Conservation (phyloP, 192 early-diverging fungal species). For the Coemansia sp. region DNA sequence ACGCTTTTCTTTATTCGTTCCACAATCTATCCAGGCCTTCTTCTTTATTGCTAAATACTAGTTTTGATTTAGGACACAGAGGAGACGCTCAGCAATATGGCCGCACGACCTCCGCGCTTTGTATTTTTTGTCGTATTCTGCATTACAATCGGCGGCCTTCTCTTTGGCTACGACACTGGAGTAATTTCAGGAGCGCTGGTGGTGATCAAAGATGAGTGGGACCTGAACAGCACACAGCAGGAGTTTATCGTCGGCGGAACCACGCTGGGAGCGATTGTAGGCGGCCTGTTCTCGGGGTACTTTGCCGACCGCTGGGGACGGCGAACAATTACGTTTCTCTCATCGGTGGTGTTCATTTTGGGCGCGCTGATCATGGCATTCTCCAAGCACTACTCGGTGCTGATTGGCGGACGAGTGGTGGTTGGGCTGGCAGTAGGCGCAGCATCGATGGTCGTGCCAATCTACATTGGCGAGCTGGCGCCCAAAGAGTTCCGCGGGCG, state of each 20-base stretch:
- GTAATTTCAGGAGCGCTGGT: constrained; percentile 54
- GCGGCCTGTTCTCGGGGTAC: constrained; percentile 65
- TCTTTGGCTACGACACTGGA: constrained; percentile 57
- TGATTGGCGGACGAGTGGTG: constrained; percentile 55
- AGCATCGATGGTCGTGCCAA: constrained; percentile 53
- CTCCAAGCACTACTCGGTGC: constrained; percentile 40
- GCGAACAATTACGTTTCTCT: constrained; percentile 45
- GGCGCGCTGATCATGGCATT: constrained; percentile 59
- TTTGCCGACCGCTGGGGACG: constrained; percentile 67
- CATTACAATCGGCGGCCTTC: constrained; percentile 54
- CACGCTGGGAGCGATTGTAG: constrained; percentile 58
- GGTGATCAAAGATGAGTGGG: constrained; percentile 49
- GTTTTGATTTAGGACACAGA: not conserved
- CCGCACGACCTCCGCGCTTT: constrained; percentile 35
- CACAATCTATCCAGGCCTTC: not conserved
- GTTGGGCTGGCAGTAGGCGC: constrained; percentile 57
- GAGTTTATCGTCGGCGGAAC: constrained; percentile 54
- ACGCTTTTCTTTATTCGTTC: constrained; percentile 1
- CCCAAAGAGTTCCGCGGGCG: constrained; percentile 60
- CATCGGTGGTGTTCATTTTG: constrained; percentile 55
- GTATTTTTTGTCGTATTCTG: constrained; percentile 52
- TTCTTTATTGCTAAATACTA: not conserved
- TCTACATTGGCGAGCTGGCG: constrained; percentile 58
- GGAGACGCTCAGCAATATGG: not conserved
- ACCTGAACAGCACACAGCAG: constrained; percentile 44